Conservation (phyloP, 2,329 filamentous ascomycete genomes). For the Aotearoamyces nothofagi region DNA sequence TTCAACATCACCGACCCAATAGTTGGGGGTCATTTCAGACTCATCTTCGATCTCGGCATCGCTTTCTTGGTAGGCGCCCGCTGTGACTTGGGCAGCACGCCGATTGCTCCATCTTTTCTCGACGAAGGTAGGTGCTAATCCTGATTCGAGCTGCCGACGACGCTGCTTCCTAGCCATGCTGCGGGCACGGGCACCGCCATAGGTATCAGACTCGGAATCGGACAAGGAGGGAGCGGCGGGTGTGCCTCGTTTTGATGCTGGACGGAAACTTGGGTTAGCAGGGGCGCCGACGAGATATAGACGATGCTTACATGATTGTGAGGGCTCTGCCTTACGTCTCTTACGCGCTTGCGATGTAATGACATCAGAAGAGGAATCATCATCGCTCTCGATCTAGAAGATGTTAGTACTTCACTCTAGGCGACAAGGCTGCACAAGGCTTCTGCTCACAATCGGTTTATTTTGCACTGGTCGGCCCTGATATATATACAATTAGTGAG, state of each 20-base stretch:
- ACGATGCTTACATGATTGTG: slow-evolving; percentile 40
- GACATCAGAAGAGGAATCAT: slow-evolving; percentile 58
- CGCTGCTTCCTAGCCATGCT: slow-evolving; percentile 63
- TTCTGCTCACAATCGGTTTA: slow-evolving; percentile 30
- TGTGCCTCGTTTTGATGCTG: slow-evolving; percentile 46
- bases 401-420: slow-evolving; percentile 9
- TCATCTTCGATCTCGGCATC: slow-evolving; percentile 51
- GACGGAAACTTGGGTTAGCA: slow-evolving; percentile 6
- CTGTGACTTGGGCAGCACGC: slow-evolving; percentile 58
- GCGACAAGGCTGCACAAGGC: slow-evolving; percentile 3
- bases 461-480: slow-evolving; percentile 43
- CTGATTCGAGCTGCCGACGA: slow-evolving; percentile 54
- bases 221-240: slow-evolving; percentile 37
- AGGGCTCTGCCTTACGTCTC: slow-evolving; percentile 52
- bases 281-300: slow-evolving; percentile 7
- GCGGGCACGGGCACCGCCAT: slow-evolving; percentile 61
- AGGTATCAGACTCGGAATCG: slow-evolving; percentile 49
- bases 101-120: slow-evolving; percentile 89
- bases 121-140: slow-evolving; percentile 46
- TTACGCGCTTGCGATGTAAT: slow-evolving; percentile 43
- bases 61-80: slow-evolving; percentile 49
- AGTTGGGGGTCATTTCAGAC: slow-evolving; percentile 49
- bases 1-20: slow-evolving; percentile 56
- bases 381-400: slow-evolving; percentile 38
- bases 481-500: slow-evolving; percentile 9